These are phyloP conservation scores for Dendrostoma leiphaemia DNA, from an alignment of 2,329 filamentous ascomycete genomes.

Conservation along the genomic window DNA sequence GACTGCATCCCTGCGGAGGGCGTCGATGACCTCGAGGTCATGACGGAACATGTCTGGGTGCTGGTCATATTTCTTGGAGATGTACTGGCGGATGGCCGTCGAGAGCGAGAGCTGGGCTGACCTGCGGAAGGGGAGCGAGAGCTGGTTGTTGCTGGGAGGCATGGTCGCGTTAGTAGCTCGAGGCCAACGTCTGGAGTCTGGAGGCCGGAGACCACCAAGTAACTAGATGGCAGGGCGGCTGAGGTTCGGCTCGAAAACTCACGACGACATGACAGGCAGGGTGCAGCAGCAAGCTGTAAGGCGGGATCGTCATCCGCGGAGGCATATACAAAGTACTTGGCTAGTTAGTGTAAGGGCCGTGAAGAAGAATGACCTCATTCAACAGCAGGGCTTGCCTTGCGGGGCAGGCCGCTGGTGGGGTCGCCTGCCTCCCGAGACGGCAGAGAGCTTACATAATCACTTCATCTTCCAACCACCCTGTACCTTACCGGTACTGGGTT, in stretches of 20 bases:
- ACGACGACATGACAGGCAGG: slow-evolving; percentile 7
- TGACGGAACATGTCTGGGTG: slow-evolving; percentile 94
- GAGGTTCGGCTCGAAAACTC: background rate
- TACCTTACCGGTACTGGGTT: too few relatives aligned
- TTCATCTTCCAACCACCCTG: too few relatives aligned
- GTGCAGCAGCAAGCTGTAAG: too few relatives aligned
- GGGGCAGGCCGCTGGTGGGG: background rate
- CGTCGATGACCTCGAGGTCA: slow-evolving; percentile 82
- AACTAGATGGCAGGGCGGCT: background rate
- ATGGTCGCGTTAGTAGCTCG: slow-evolving; percentile 11
- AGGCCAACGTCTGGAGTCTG: background rate
- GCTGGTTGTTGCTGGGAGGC: slow-evolving; percentile 50
- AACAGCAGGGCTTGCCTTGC: background rate
- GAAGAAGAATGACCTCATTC: slow-evolving; percentile 11
- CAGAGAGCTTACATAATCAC: background rate
- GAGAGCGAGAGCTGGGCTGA: slow-evolving; percentile 78
- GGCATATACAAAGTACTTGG: background rate
- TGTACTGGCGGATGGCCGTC: slow-evolving; percentile 86
- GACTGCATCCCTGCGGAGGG: slow-evolving; percentile 79
- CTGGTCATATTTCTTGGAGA: slow-evolving; percentile 97
- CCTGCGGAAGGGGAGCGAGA: slow-evolving; percentile 84
- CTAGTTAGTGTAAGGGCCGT: background rate
- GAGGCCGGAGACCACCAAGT: background rate
- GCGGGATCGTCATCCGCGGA: background rate
- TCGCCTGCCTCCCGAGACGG: background rate